phyloP scores from a whole-genome alignment of 345 rosid species.

The Gossypium sturtianum region DNA sequence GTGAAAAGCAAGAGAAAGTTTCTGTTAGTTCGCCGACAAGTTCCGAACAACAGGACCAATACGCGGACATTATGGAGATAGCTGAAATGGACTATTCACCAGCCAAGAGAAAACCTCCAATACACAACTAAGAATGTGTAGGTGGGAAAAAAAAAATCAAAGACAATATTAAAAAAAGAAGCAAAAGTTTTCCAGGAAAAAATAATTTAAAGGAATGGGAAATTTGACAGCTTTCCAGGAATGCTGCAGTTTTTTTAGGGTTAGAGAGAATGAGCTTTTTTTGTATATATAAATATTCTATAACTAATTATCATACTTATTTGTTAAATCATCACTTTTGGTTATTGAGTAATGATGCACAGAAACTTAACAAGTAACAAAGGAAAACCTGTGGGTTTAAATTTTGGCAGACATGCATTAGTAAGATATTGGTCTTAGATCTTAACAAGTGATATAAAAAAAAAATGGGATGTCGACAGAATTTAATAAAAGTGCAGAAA shows the following conservation, averaged over 20 bases:
- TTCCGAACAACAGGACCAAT: slow-evolving; percentile 1
- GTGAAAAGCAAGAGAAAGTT: slow-evolving; percentile 5
- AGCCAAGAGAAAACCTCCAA: slow-evolving; percentile 46
- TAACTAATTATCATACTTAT: background rate
- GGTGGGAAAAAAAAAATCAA: background rate
- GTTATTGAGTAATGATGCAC: slow-evolving; percentile 16
- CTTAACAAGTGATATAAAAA: background rate
- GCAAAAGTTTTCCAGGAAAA: background rate
- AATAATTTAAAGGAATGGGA: background rate
- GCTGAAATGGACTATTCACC: slow-evolving; percentile 52
- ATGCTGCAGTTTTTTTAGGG: slow-evolving; percentile 38
- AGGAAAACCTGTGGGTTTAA: background rate
- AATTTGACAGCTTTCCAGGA: slow-evolving; percentile 34
- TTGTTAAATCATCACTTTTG: background rate
- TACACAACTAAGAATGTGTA: slow-evolving; percentile 33
- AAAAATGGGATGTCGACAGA: background rate
- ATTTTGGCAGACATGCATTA: background rate
- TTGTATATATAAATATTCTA: slow-evolving; percentile 7
- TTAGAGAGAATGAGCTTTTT: slow-evolving; percentile 16
- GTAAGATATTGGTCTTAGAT: background rate
- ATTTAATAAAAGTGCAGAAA: background rate
- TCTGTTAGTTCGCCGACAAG: background rate
- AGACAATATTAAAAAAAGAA: background rate
- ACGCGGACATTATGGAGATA: slow-evolving; percentile 22
- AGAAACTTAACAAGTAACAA: background rate